Evolutionary conservation across 441 rosid genomes (phyloP).

Genomic region (Dalechampia spathulata): DNA sequence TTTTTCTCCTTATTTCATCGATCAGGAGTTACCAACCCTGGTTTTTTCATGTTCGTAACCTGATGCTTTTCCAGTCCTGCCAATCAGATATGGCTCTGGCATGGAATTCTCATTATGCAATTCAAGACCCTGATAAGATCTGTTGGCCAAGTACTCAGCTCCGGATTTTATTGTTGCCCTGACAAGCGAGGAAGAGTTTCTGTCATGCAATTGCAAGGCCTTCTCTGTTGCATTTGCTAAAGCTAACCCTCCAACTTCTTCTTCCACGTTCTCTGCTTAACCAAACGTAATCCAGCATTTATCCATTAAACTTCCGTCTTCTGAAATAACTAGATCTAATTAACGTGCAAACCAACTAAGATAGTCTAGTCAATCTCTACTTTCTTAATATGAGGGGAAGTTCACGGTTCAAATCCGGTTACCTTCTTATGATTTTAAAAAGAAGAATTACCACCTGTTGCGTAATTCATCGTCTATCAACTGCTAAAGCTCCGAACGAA

Average conservation of each 20-base stretch:
- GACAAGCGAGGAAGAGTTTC: slow-evolving; percentile 25
- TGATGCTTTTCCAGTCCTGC: slow-evolving; percentile 78
- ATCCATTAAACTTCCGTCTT: slow-evolving; percentile 3
- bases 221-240: slow-evolving; percentile 55
- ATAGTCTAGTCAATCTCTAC: too few species aligned
- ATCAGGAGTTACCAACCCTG: slow-evolving; percentile 14
- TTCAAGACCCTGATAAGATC: slow-evolving; percentile 76
- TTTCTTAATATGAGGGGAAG: too few species aligned
- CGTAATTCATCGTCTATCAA: too few species aligned
- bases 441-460: too few species aligned
- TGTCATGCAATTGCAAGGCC: slow-evolving; percentile 53
- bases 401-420: too few species aligned
- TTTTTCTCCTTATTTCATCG: background rate
- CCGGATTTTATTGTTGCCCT: slow-evolving; percentile 63
- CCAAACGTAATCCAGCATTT: too few species aligned
- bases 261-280: slow-evolving; percentile 27
- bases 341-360: too few species aligned
- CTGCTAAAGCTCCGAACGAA: too few species aligned
- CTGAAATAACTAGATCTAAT: too few species aligned
- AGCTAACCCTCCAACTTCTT: slow-evolving; percentile 47
- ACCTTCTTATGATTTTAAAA: too few species aligned
- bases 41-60: slow-evolving; percentile 58
- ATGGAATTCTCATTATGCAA: slow-evolving; percentile 30
- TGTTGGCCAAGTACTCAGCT: slow-evolving; percentile 53
- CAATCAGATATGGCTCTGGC: slow-evolving; percentile 50